Evolutionary conservation across 352 stramenopile species (phyloP), one percentile per base, ranked within the genome.

Genomic region (Phytopythium boreale): DNA sequence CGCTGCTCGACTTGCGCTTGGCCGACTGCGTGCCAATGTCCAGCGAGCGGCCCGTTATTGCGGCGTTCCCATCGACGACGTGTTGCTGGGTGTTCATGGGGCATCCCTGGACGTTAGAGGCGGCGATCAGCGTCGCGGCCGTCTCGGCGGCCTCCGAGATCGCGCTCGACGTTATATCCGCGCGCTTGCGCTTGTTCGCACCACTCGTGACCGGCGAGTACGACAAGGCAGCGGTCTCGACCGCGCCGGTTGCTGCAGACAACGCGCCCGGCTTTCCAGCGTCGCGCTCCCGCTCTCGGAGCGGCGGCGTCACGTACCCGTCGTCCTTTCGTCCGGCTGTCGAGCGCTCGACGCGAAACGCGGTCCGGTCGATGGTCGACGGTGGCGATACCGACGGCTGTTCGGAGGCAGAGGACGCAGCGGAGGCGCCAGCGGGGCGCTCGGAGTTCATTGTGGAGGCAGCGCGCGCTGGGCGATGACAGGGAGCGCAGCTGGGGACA

Each of bases 1-100:
- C 79, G n/a, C 74, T 77, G 67, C 74, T 87, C 31, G 62, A 74
- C 58, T 90, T 92, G 31, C 81, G 79, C 34, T 55, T 55, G 24
- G 11, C 11, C 12, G 47, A 19, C 47, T 10, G 12, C 24, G 26
- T 12, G 12, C 24, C 26, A 8, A 34, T 22, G 12, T 55, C 47
- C 26, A 22, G 2, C 15, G 47, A 29, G 11, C 26, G 47, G 24
- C 47, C 24, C 12, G 5, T 4, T 11, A 12, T 22, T 11, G 12
- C 17, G 5, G 24, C 6, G 4, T 2, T 55, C 22, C 1, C 4
- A 11, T 4, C 47, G 10, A 22, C 10, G 15, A 12, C 20, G 20
- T 55, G 22, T 29, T 75, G 68, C 12, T 61, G 51, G 58, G 26
- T 17, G 47, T 2, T n/a, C 4, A 11, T 6, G 3, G 14, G 47